These are phyloP conservation scores for Rhizopus sp. DNA, from an alignment of 371 early-diverging fungal genomes.

Conservation along the genomic window DNA sequence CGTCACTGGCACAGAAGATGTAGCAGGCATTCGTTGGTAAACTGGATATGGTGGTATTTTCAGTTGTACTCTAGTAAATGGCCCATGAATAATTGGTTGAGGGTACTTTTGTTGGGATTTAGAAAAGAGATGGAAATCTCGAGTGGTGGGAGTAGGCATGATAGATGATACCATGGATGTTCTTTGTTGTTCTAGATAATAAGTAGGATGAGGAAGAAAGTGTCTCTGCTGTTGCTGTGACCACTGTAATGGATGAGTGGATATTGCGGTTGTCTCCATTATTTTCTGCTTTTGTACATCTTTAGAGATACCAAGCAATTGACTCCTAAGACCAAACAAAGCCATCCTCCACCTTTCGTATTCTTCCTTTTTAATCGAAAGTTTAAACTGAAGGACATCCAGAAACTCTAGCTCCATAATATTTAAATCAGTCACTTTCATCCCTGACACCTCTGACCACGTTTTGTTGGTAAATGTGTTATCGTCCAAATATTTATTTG, in stretches of 20 bases:
- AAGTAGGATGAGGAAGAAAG: background rate
- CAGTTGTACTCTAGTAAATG: constrained; percentile 18
- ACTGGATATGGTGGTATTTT: constrained; percentile 23
- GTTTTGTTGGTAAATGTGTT: constrained; percentile 72
- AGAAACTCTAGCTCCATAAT: constrained; percentile 73
- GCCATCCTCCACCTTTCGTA: constrained; percentile 48
- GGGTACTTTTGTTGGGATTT: constrained; percentile 20
- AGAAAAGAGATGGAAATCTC: constrained; percentile 14
- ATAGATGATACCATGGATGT: no score
- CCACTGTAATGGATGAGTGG: constrained; percentile 3
- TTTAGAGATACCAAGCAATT: constrained; percentile 23
- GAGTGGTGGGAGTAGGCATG: background rate
- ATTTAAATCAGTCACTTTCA: constrained; percentile 61
- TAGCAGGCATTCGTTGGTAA: constrained; percentile 5
- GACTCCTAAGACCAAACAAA: constrained; percentile 29
- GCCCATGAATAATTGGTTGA: constrained; percentile 16
- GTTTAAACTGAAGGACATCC: constrained; percentile 54
- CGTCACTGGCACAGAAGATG: background rate
- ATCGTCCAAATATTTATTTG: constrained; percentile 70
- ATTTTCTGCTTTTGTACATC: constrained; percentile 26
- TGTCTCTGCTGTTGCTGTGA: constrained; percentile 9
- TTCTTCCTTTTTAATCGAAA: constrained; percentile 62
- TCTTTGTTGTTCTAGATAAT: no score
- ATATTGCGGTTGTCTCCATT: constrained; percentile 23
- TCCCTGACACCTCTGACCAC: constrained; percentile 68